Conservation (phyloP, 139 green algal species). For the Volvox reticuliferus region DNA sequence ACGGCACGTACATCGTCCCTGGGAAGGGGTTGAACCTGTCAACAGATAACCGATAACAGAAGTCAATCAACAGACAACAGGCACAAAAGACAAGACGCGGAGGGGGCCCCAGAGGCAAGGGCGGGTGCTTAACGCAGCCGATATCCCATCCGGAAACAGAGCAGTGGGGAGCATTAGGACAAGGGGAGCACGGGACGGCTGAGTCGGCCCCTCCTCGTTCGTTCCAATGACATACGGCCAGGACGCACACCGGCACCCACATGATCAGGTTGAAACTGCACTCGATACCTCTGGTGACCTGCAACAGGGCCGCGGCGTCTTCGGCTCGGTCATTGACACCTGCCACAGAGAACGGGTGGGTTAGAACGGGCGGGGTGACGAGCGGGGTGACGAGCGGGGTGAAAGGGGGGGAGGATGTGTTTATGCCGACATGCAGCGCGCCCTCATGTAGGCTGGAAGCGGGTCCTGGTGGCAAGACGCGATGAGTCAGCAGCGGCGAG, state of each 20-base stretch:
- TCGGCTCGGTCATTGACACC: constrained; percentile 87
- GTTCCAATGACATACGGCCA: too few relatives aligned
- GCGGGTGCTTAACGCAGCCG: too few relatives aligned
- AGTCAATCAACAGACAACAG: too few relatives aligned
- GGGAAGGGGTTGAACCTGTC: constrained; percentile 77
- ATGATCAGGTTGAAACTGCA: constrained; percentile 68
- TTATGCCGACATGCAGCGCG: too few relatives aligned
- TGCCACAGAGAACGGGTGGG: neutral
- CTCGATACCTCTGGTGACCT: constrained; percentile 9
- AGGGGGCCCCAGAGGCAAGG: too few relatives aligned
- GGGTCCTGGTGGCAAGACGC: neutral
- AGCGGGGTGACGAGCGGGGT: neutral
- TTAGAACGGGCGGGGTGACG: neutral
- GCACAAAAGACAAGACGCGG: too few relatives aligned
- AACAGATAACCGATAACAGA: too few relatives aligned
- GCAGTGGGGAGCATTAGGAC: too few relatives aligned
- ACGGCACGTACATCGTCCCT: constrained; percentile 65
- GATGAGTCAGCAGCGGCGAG: neutral
- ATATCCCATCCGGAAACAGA: too few relatives aligned
- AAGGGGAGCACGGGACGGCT: too few relatives aligned
- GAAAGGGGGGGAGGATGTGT: neutral
- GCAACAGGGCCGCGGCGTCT: constrained; percentile 67
- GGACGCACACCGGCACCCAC: neutral
- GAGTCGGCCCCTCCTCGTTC: too few relatives aligned
- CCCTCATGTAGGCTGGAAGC: neutral